Percentiles rank a stretch among this genome's conserved stretches.
phyloP scores from a whole-genome alignment of 495 filamentous ascomycete genomes.

The Hyaloscypha finlandica region DNA sequence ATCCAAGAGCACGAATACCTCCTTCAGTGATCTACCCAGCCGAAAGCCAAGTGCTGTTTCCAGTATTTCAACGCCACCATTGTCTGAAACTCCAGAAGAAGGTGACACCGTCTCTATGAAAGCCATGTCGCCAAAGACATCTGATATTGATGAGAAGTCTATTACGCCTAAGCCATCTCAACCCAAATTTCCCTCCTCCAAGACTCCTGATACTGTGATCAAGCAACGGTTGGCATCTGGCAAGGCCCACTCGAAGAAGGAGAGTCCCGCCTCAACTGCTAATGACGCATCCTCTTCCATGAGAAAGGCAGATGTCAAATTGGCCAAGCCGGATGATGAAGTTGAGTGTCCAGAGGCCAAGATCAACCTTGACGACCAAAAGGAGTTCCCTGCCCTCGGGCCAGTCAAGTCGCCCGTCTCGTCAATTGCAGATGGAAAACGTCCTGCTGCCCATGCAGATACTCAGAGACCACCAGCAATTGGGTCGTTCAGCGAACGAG shows the following conservation, averaged over 20 bases:
- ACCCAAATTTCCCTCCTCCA: background rate
- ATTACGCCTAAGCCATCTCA: background rate
- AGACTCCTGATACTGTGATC: background rate
- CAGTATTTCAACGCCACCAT: background rate
- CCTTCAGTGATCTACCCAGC: slow-evolving; percentile 10
- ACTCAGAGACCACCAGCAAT: background rate
- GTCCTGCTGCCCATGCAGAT: slow-evolving; percentile 5
- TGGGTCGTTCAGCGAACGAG: slow-evolving; percentile 1
- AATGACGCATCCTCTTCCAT: slow-evolving; percentile 8
- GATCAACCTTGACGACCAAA: slow-evolving; percentile 11
- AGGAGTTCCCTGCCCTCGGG: slow-evolving; percentile 19
- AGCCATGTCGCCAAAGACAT: background rate
- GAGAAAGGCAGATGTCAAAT: slow-evolving; percentile 23
- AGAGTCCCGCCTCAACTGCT: slow-evolving; percentile 1
- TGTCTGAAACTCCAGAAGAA: background rate
- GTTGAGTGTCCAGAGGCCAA: background rate
- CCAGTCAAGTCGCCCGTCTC: slow-evolving; percentile 9
- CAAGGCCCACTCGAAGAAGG: slow-evolving; percentile 16
- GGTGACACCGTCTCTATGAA: background rate
- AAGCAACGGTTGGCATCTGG: background rate
- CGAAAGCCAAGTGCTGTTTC: slow-evolving; percentile 15
- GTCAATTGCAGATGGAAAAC: slow-evolving; percentile 24
- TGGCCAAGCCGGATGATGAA: background rate
- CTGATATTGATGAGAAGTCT: background rate
- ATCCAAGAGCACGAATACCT: slow-evolving; percentile 9